Percentiles rank a stretch among this genome's conserved stretches.
phyloP scores from a whole-genome alignment of 2,329 filamentous ascomycete species.

The Alternaria rosae region DNA sequence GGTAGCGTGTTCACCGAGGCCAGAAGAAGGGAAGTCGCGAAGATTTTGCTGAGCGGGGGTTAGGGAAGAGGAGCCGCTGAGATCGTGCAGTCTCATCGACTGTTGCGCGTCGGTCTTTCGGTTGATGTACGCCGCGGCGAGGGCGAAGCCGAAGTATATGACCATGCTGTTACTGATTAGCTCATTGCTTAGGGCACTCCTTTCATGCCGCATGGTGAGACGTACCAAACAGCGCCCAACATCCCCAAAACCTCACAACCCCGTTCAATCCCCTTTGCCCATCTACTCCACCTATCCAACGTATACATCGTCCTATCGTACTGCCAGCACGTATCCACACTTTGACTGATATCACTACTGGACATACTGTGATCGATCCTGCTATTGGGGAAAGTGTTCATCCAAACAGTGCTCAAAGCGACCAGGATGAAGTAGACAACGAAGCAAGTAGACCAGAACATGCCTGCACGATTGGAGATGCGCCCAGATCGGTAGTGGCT shows the following conservation, averaged over 20 bases:
- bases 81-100: not conserved
- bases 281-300: not conserved
- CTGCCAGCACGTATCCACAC: not conserved
- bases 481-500: not conserved
- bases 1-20: not conserved
- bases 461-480: constrained; percentile 2
- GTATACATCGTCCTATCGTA: not conserved
- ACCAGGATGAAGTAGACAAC: not conserved
- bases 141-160: not conserved
- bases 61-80: not conserved
- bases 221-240: not conserved
- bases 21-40: not conserved
- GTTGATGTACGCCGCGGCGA: not conserved
- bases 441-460: not conserved
- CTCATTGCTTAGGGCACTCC: not conserved
- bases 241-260: not conserved
- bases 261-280: not conserved
- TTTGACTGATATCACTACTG: too few relatives aligned
- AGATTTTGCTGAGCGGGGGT: not conserved
- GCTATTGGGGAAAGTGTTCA: not conserved
- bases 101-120: not conserved
- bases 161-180: not conserved
- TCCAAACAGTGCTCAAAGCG: not conserved
- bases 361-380: too few relatives aligned
- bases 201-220: not conserved